Evolutionary conservation across 257 asterid species (phyloP), one percentile per base, ranked within the genome.

Genomic region (Jaltomata sinuosa): DNA sequence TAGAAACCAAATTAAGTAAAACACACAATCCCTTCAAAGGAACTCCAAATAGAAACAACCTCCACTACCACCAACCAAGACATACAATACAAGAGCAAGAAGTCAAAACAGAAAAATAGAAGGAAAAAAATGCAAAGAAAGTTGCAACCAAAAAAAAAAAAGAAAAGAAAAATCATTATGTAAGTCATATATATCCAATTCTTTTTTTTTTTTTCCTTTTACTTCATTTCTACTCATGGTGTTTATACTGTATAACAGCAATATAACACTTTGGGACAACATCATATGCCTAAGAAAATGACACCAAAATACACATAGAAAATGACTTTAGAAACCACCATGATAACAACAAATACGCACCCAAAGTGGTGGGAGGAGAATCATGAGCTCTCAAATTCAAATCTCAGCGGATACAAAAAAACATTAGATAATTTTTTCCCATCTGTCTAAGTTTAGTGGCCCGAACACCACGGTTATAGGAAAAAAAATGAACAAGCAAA

Each of bases 21-120:
- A 90, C 87, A 77, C 72, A 84, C 79, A 36, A 84, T 93, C 78
- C 97, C 98, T 96, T 94, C 94, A 90, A 94, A 92, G 94, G 89
- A 86, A 94, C 93, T 92, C 91, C 84, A 76, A 2, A 90, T 15
- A 85, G 88, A 93, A 93, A 94, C 98, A 83, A 91, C 94, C 95
- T 92, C 98, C 98, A 96, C 98, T 76, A 86, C 91, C 89, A 93
- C 94, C 98, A 92, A 92, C 94, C 93, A 88, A n/a, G 80, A 85
- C 89, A 91, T 82, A 85, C 90, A 90, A 85, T 74, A 47, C 55
- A 76, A 74, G 22, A 84, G 80, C 86, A 87, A 84, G 77, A 79
- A 79, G 69, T 34, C 85, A 84, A 62, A 76, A 65, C 85, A 40
- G 31, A 85, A 69, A 32, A 62, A 81, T 50, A 25, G 36, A 79